Evolutionary conservation across 2,329 filamentous ascomycete species (phyloP).

Genomic region (Aspergillus pseudoterreus): DNA sequence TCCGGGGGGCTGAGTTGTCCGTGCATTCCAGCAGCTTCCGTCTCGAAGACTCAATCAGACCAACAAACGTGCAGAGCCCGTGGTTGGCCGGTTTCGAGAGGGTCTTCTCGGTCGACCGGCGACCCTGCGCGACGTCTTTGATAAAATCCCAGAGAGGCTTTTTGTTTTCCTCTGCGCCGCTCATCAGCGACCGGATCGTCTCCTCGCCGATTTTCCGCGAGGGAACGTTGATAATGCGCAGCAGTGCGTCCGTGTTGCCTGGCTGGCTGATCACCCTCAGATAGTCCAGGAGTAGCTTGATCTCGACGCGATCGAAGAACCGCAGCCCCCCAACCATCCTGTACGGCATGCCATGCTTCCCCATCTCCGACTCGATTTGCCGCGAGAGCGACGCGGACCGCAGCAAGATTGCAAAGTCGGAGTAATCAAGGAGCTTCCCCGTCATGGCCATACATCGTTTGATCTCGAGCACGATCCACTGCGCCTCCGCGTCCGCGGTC

Average conservation of each 20-base stretch:
- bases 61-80: slow-evolving; percentile 56
- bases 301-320: slow-evolving; percentile 88
- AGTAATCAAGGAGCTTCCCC: slow-evolving; percentile 66
- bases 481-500: slow-evolving; percentile 68
- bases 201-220: slow-evolving; percentile 74
- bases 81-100: slow-evolving; percentile 54
- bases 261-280: slow-evolving; percentile 80
- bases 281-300: slow-evolving; percentile 85
- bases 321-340: slow-evolving; percentile 86
- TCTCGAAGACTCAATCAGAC: slow-evolving; percentile 56
- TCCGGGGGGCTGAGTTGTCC: slow-evolving; percentile 37
- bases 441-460: slow-evolving; percentile 66
- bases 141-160: slow-evolving; percentile 75
- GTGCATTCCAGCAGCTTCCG: slow-evolving; percentile 51
- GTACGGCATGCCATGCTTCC: slow-evolving; percentile 78
- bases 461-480: slow-evolving; percentile 86
- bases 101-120: slow-evolving; percentile 49
- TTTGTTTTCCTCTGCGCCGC: slow-evolving; percentile 69
- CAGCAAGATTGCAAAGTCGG: slow-evolving; percentile 83
- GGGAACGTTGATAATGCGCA: slow-evolving; percentile 80
- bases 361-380: slow-evolving; percentile 78
- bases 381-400: slow-evolving; percentile 78
- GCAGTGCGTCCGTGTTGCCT: slow-evolving; percentile 79
- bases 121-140: slow-evolving; percentile 54
- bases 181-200: slow-evolving; percentile 69